Evolutionary conservation across 106 monocot species (phyloP), one percentile per base, ranked within the genome.

Genomic region (Chionographis japonica): DNA sequence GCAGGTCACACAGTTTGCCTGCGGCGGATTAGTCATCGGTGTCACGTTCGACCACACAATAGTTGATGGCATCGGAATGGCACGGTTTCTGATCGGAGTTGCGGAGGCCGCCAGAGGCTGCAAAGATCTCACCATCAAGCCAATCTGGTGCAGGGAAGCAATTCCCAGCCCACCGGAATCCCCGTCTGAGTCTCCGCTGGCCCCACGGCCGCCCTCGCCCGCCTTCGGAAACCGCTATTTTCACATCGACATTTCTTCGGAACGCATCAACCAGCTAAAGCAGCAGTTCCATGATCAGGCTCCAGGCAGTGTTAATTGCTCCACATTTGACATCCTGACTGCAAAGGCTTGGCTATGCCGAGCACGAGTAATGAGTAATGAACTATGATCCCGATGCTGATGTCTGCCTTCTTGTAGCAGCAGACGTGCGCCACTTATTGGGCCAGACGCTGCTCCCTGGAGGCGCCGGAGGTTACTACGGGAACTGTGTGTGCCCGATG

Each of bases 1-100:
- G 36, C 70, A 83, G 83, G 75, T 83, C 9, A 83, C 83, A 0
- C 52, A 54, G 49, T 78, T 83, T 40, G 58, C 15, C 1, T 78
- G 78, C 40, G 74, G 74, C 1, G 83, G 83, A 35, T 78, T 78
- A 54, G 55, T 64, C 2, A 54, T 78, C 12, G 69, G 70, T 52
- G 15, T 78, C 27, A 56, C 68, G n/a, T 65, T 61, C 58, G 75
- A 62, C 35, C 83, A 83, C 66, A 13, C 63, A 10, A 61, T 83
- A 5, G 55, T 61, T 39, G 83, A 83, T 15, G 83, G 66, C 27
- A 50, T 50, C 15, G 83, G 83, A 1, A 27, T 52, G 3, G 70
- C 43, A 10, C 78, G 75, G 58, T 78, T 83, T 61, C 15, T 79
- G 20, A 74, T 65, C 38, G 78, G 75, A 3, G 70, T 78, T 0